A percentile compares a stretch with the other conserved stretches of the same genome.
These are phyloP conservation scores for Cercospora zeae-maydis DNA, from an alignment of 2,329 filamentous ascomycete species.

Conservation along the genomic window DNA sequence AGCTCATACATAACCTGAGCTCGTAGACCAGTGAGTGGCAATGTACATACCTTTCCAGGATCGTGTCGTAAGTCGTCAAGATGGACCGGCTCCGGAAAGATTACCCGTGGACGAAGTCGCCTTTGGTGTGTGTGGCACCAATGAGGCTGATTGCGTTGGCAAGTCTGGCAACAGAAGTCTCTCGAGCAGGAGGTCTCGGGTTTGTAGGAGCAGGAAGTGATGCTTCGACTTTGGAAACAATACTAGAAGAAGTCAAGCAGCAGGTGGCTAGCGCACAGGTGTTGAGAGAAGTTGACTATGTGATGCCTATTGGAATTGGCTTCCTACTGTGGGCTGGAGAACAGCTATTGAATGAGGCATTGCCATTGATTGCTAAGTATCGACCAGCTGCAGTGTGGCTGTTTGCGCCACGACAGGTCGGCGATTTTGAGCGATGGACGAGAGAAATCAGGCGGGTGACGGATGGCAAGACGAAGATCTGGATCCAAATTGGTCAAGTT, in stretches of 20 bases:
- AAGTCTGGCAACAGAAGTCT: constrained; percentile 59
- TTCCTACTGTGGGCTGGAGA: constrained; percentile 56
- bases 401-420: constrained; percentile 55
- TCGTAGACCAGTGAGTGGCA: not conserved
- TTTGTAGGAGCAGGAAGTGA: constrained; percentile 47
- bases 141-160: constrained; percentile 63
- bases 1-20: not conserved
- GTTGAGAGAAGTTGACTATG: constrained; percentile 21
- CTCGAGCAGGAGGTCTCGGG: constrained; percentile 50
- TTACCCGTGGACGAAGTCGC: constrained; percentile 58
- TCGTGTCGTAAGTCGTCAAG: not conserved
- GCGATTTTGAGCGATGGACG: constrained; percentile 37
- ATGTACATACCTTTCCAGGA: not conserved
- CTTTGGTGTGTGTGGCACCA: constrained; percentile 61
- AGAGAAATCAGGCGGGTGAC: constrained; percentile 33
- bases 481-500: constrained; percentile 62
- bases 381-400: constrained; percentile 63
- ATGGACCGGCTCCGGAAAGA: constrained; percentile 30
- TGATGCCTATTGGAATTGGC: constrained; percentile 57
- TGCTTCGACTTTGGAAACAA: constrained; percentile 33
- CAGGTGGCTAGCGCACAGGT: constrained; percentile 27
- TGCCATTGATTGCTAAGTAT: constrained; percentile 50
- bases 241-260: constrained; percentile 31
- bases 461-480: constrained; percentile 46
- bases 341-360: constrained; percentile 41